Evolutionary conservation across 2,329 filamentous ascomycete genomes (phyloP), one percentile per base, ranked within the genome.

Genomic region (Diaporthe velutina): DNA sequence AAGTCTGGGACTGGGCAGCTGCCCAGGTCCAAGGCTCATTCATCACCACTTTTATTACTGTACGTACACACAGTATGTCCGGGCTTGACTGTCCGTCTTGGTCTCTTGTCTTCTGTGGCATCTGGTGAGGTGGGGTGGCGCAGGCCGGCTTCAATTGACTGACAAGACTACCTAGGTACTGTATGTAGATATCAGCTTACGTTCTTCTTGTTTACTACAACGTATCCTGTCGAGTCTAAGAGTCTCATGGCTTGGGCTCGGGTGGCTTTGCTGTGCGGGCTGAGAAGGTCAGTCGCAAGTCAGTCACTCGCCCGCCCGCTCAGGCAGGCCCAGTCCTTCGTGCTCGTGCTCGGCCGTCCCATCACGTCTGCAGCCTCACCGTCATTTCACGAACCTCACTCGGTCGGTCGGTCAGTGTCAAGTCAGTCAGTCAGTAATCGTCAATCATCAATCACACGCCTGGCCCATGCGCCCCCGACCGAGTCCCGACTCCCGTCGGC

Each of bases 11-110:
- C 28, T 12, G 58, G 58, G 58, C 58, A 61, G 38, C 33, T 52
- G 61, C 61, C 61, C 61, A 50, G 42, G 42, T 67, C 61, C 61
- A 67, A 67, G 60, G 60, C 33, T n/a, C n/a, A n/a, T n/a, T 33
- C 54, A 55, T 30, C 25, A 45, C 17, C 40, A 42, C 45, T 22
- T 12, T 15, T n/a, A n/a, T n/a, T n/a, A n/a, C n/a, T n/a, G n/a
- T n/a, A n/a, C 35, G 10, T 10, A 38, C 61, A 66, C 42, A 66
- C 61, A 66, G 42, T 66, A 35, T 66, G 60, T 66, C 60, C 57
- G n/a, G 55, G 38, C 19, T 3, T 35, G 57, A 19, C 28, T 35
- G 54, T 45, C 17, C 10, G n/a, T 30, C 38, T 22, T 48, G 42
- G 38, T 48, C 38, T 28, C 9, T 9, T n/a, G 58, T 30, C 13